These are phyloP conservation scores for Lentinula raphanica DNA, from an alignment of 768 basidiomycete species.

Conservation along the genomic window DNA sequence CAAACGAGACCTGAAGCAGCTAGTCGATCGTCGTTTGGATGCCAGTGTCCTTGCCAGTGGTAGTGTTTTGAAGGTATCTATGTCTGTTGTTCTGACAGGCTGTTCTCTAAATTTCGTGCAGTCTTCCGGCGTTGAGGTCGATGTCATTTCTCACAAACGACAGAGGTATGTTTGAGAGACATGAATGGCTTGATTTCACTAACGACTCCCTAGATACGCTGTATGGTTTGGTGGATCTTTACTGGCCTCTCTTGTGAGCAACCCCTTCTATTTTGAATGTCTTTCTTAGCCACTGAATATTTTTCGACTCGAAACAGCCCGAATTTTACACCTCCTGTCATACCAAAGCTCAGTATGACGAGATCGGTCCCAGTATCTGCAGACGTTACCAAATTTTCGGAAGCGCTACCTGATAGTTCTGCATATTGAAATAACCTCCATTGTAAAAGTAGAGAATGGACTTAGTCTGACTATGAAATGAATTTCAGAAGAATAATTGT, in stretches of 20 bases:
- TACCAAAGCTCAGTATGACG: conserved; percentile 92
- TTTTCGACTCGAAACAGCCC: conserved; percentile 45
- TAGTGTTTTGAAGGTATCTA: conserved; percentile 63
- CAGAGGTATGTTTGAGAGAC: conserved; percentile 56
- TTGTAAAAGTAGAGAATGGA: not conserved
- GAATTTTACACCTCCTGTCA: conserved; percentile 95
- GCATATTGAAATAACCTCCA: too few species aligned
- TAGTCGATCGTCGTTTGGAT: conserved; percentile 88
- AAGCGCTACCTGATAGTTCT: conserved; percentile 58
- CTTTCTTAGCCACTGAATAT: not conserved
- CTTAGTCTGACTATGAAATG: too few species aligned
- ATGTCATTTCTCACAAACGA: conserved; percentile 97
- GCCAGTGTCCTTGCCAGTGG: conserved; percentile 71
- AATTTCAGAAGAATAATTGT: not conserved
- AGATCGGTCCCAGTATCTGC: conserved; percentile 88
- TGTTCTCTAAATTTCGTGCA: conserved; percentile 24
- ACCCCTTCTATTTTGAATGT: too few species aligned
- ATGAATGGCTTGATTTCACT: conserved; percentile 9
- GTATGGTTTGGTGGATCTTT: conserved; percentile 99
- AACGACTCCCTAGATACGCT: conserved; percentile 54
- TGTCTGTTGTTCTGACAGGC: not conserved
- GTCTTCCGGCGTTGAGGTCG: conserved; percentile 97
- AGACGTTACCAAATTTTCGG: conserved; percentile 92
- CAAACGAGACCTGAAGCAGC: conserved; percentile 89
- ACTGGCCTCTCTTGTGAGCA: conserved; percentile 81